Evolutionary conservation across 164 flowering plant genomes (phyloP).

Genomic region (Chloranthus sessilifolius): DNA sequence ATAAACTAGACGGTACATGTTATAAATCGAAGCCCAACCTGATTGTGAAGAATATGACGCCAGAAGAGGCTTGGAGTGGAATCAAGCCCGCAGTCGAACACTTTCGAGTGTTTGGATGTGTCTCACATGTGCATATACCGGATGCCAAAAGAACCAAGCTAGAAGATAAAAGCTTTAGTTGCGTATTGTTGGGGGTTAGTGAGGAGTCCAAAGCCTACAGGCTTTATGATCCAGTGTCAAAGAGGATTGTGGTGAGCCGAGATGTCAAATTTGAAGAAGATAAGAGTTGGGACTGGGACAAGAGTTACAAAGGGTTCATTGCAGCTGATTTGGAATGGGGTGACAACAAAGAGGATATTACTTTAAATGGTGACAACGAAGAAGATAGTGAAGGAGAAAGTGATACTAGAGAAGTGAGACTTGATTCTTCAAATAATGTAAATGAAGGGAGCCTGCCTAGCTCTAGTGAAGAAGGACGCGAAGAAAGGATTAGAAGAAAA

Average conservation of each 20-base stretch:
- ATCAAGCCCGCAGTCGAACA: neutral
- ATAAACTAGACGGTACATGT: neutral
- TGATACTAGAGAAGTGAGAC: neutral
- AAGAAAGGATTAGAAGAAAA: neutral
- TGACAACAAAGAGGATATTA: no score
- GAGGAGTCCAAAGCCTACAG: constrained; percentile 9
- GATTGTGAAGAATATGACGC: constrained; percentile 6
- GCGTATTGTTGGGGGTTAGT: constrained; percentile 4
- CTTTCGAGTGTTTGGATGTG: constrained; percentile 6
- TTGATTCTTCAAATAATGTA: neutral
- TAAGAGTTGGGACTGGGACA: neutral
- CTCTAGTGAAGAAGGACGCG: no score
- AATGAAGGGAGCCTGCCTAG: no score
- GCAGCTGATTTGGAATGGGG: no score
- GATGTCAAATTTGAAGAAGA: neutral
- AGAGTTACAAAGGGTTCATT: no score
- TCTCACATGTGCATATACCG: neutral
- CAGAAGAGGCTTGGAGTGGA: constrained; percentile 9
- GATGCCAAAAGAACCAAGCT: constrained; percentile 6
- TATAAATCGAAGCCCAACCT: neutral
- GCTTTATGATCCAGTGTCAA: constrained; percentile 1
- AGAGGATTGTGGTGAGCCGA: constrained; percentile 2
- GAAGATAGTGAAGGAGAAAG: neutral
- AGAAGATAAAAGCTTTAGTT: neutral
- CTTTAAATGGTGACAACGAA: neutral